Base-by-base conservation (phyloP, 768 basidiomycete genomes). In the Phylloporus arenicola region DNA sequence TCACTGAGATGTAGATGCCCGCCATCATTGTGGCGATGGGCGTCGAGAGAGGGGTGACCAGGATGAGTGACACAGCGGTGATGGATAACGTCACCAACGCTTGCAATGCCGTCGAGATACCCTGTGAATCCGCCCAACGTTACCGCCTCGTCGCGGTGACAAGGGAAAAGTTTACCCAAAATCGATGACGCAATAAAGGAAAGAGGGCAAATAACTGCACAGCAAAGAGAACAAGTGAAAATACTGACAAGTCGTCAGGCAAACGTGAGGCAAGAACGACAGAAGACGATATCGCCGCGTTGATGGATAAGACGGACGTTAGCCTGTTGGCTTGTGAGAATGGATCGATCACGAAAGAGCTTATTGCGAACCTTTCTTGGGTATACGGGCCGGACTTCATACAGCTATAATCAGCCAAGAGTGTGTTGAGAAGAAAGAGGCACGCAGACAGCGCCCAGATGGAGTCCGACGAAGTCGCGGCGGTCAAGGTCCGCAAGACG, bases 381-480 rank as follows among this genome's bases (percentile, higher is more conserved):
- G 72, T 63, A 51, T 71, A 72, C 51, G 70, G 73, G 48, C 70
- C 65, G 38, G 68, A 64, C 50, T 72, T 68, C 47, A 71, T 69
- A 52, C 76, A 73, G 53, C 81, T 79, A 64, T 92, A 95, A 68
- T 96, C 92, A 13, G 88, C 88, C 43, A 97, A 72, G 51, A 94
- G 71, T 17, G 83, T 76, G 64, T 94, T 92, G 34, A 96, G 72
- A 46, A 81, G 72, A 67, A 97, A 90, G 39, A 98, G 79, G 45
- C 77, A 75, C 4, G 89, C 88, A n/a, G 92, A 82, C 45, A 97
- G 70, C 6, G 95, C 93, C 92, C 92, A 97, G 56, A 98, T 94
- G 25, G 92, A 92, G 67, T 99, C 96, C 12, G 89, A 89, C 34
- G 95, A 96, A 4, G 94, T 97, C 22, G 94, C 91, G 34, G 90